Base-by-base conservation (phyloP, 495 filamentous ascomycete species). In the Aspergillus haitiensis region DNA sequence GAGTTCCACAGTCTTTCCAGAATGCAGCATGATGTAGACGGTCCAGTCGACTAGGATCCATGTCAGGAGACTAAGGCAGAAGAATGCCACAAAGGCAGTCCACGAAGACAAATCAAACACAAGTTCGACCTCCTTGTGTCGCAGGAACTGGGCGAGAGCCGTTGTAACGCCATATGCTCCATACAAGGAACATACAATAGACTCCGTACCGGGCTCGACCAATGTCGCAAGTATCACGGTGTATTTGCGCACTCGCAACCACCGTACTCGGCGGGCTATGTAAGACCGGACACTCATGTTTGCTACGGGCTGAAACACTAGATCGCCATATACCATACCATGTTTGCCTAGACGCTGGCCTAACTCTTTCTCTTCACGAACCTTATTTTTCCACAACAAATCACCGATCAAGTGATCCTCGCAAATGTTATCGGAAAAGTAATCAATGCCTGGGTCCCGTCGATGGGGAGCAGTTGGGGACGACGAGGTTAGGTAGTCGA, bases 341-440 rank as follows among this genome's bases (percentile, higher is more conserved):
- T 99, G 95, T 62, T 93, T 95, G 33, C 82, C 80, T 75, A 80
- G 88, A 7, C 72, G 80, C 47, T 77, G 71, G n/a, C 67, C 61
- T 1, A 59, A 53, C 44, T 78, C 69, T 52, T 71, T 67, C 42
- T 78, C 75, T 61, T 75, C 86, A 71, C 44, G 76, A 62, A 72
- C 70, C 52, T 71, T 75, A 55, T 67, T 79, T 56, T 86, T 85
- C 90, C 91, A 99, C 11, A 98, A 81, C 6, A 96, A 78, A 64
- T 97, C 93, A 31, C 92, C 93, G 52, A 99, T 96, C 13, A 97
- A 77, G 64, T 99, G 95, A 67, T 99, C 94, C 69, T 99, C 94
- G 76, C 94, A 99, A 72, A 99, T 97, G 66, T 97, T 94, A 40
- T 89, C 82, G 13, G 89, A 93, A 76, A 99, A 98, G 75, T 87